phyloP scores from a whole-genome alignment of 1,284 basidiomycete species.

The Trichosporon asahii region DNA sequence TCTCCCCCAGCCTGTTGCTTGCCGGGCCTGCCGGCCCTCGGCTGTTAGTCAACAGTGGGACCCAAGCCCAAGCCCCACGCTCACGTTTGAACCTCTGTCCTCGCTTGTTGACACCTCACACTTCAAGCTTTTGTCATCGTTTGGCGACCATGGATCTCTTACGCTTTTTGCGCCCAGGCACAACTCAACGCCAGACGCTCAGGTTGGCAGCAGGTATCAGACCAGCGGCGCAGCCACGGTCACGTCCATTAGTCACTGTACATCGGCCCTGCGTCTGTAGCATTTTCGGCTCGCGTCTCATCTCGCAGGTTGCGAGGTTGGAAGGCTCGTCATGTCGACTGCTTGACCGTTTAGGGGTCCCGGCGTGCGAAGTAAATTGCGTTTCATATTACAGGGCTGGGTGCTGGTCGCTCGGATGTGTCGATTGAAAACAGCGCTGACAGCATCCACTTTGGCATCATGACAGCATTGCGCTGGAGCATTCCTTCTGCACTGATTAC shows the following conservation, averaged over 20 bases:
- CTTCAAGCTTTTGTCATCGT: neutral
- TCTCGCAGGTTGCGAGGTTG: neutral
- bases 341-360: neutral
- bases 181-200: neutral
- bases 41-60: neutral
- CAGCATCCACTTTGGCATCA: neutral
- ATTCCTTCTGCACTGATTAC: conserved; percentile 2
- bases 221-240: neutral
- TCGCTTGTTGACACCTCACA: neutral
- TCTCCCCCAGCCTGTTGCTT: too few species aligned
- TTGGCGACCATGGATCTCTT: too few species aligned
- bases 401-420: neutral
- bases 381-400: neutral
- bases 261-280: neutral
- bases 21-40: neutral
- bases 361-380: neutral
- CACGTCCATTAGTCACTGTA: neutral
- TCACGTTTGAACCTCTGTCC: neutral
- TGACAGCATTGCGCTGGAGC: neutral
- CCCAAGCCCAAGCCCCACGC: too few species aligned
- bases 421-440: neutral
- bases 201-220: neutral
- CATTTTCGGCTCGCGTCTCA: neutral
- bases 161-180: neutral
- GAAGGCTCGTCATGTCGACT: neutral